phyloP scores from a whole-genome alignment of 1,284 basidiomycete genomes.

The Coniferiporia sulphurascens region DNA sequence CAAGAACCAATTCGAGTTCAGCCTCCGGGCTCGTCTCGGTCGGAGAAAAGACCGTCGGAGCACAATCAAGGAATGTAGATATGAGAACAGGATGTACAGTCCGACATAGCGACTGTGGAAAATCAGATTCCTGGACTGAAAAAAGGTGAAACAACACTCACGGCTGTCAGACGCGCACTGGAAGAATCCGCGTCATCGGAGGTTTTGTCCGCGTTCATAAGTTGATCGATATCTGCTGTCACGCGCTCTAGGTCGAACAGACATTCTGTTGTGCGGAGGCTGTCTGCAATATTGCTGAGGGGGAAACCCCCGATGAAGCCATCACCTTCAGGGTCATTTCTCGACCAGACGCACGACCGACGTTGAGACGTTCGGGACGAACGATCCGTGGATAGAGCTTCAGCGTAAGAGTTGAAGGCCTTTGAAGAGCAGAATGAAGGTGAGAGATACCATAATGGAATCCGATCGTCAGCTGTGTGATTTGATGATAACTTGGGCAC shows the following conservation, averaged over 20 bases:
- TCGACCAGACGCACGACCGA: background rate
- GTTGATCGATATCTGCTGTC: conserved; percentile 5
- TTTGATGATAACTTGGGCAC: background rate
- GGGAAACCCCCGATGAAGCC: conserved; percentile 21
- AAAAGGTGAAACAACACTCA: conserved; percentile 10
- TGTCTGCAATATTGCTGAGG: background rate
- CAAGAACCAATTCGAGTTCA: conserved; percentile 60
- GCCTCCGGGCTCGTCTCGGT: conserved; percentile 48
- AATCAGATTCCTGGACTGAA: conserved; percentile 1
- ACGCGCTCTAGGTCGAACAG: conserved; percentile 6
- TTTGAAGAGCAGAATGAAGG: conserved; percentile 44
- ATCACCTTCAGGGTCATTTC: conserved; percentile 18
- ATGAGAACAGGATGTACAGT: conserved; percentile 73
- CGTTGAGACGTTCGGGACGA: background rate
- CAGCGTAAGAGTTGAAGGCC: conserved; percentile 46
- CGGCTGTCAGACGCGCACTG: background rate
- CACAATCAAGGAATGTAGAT: conserved; percentile 81
- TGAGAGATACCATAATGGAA: conserved; percentile 46
- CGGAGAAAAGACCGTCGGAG: conserved; percentile 75
- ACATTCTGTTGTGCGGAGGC: background rate
- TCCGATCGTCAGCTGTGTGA: conserved; percentile 6
- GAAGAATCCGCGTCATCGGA: background rate
- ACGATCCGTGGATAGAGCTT: conserved; percentile 28
- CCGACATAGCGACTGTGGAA: conserved; percentile 38
- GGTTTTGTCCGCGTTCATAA: background rate